Evolutionary conservation across 768 basidiomycete species (phyloP).

Genomic region (Nidularia pulvinata): DNA sequence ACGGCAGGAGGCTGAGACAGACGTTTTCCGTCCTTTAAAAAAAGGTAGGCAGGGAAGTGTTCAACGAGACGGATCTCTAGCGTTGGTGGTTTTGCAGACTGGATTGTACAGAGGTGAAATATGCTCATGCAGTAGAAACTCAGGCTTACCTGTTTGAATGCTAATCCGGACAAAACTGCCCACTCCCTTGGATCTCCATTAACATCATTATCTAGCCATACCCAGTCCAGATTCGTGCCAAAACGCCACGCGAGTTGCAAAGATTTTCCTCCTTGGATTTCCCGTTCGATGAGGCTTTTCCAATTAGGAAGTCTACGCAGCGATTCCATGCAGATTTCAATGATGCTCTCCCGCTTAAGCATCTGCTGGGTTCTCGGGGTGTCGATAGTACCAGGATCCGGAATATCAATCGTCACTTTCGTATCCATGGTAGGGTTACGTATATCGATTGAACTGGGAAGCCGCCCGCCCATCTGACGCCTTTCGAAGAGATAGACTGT

Average conservation of each 20-base stretch:
- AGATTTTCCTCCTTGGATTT: conserved; percentile 50
- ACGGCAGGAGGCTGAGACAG: conserved; percentile 78
- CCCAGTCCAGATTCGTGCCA: conserved; percentile 81
- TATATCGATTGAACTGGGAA: conserved; percentile 73
- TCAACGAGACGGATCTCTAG: conserved; percentile 77
- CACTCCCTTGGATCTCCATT: conserved; percentile 63
- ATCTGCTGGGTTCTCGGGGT: conserved; percentile 38
- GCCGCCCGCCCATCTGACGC: conserved; percentile 68
- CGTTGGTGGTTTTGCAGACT: conserved; percentile 42
- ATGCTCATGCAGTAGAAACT: neutral
- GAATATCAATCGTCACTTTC: conserved; percentile 70
- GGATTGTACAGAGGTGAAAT: neutral
- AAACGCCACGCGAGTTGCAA: conserved; percentile 82
- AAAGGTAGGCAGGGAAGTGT: conserved; percentile 56
- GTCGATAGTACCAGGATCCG: conserved; percentile 38
- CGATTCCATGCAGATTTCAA: conserved; percentile 59
- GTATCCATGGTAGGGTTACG: conserved; percentile 67
- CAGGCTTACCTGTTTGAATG: conserved; percentile 62
- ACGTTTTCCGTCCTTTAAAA: conserved; percentile 40
- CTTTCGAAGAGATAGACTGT: conserved; percentile 37
- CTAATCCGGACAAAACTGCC: conserved; percentile 76
- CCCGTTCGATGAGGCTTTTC: conserved; percentile 55
- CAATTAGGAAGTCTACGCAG: conserved; percentile 60
- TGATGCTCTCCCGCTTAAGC: conserved; percentile 62
- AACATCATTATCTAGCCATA: conserved; percentile 72